Percentiles rank a stretch among this genome's conserved stretches.
Conservation (phyloP, 805 yeast species). For the Brettanomyces bruxellensis region DNA sequence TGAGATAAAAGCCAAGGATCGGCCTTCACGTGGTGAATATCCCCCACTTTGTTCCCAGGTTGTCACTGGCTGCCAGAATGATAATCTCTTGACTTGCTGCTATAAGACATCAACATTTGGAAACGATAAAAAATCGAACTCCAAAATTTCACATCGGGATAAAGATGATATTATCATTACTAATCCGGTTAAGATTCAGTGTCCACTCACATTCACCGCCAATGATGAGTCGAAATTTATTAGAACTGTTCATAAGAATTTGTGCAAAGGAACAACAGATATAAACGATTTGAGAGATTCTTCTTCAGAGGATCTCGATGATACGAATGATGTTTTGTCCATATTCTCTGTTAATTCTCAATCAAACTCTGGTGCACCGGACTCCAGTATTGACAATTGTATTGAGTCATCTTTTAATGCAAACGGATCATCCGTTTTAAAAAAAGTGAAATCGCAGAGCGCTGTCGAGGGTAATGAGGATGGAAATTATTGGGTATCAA, state of each 20-base stretch:
- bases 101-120: conserved; percentile 27
- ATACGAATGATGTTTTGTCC: conserved; percentile 13
- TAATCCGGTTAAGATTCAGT: conserved; percentile 28
- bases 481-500: conserved; percentile 9
- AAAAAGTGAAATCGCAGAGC: neutral
- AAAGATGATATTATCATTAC: conserved; percentile 24
- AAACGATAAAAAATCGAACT: neutral
- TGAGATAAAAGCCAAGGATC: conserved; percentile 53
- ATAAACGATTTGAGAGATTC: conserved; percentile 14
- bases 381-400: neutral
- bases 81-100: conserved; percentile 52
- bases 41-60: conserved; percentile 47
- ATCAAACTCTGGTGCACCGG: conserved; percentile 8
- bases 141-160: neutral
- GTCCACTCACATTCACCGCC: conserved; percentile 25
- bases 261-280: conserved; percentile 17
- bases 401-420: too few species aligned
- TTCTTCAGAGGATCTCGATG: conserved; percentile 6
- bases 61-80: conserved; percentile 44
- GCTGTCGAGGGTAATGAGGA: conserved; percentile 2
- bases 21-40: conserved; percentile 22
- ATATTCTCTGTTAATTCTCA: conserved; percentile 19
- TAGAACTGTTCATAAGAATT: conserved; percentile 17
- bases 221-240: conserved; percentile 22
- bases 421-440: too few species aligned